Conservation (phyloP, 2,329 filamentous ascomycete species). For the Pleochaeta shiraiana region DNA sequence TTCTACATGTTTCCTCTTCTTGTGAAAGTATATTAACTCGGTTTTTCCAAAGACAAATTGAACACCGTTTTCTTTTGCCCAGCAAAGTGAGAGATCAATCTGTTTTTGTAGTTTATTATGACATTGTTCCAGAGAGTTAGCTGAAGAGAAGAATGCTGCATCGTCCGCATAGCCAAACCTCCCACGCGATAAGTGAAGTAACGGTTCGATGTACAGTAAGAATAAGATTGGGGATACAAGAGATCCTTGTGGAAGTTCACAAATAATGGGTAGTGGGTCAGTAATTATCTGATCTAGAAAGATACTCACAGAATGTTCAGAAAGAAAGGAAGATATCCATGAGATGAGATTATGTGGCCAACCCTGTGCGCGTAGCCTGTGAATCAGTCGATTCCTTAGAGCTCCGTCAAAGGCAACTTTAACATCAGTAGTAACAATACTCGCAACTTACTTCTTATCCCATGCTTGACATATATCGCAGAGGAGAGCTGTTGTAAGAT, state of each 20-base stretch:
- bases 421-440: background rate
- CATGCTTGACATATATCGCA: background rate
- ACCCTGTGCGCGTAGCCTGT: background rate
- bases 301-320: background rate
- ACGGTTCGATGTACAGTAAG: background rate
- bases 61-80: background rate
- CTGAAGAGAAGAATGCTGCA: background rate
- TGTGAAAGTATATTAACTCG: background rate
- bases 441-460: background rate
- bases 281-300: background rate
- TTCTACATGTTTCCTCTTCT: background rate
- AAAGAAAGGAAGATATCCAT: background rate
- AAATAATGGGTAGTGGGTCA: background rate
- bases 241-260: background rate
- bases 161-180: background rate
- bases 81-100: background rate
- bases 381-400: background rate
- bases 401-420: slow-evolving; percentile 2
- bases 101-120: background rate
- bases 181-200: background rate
- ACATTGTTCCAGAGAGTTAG: too few relatives aligned
- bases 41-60: background rate
- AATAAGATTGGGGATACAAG: background rate
- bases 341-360: background rate
- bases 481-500: background rate